Conservation (phyloP, 441 rosid species). For the Croton setiger region DNA sequence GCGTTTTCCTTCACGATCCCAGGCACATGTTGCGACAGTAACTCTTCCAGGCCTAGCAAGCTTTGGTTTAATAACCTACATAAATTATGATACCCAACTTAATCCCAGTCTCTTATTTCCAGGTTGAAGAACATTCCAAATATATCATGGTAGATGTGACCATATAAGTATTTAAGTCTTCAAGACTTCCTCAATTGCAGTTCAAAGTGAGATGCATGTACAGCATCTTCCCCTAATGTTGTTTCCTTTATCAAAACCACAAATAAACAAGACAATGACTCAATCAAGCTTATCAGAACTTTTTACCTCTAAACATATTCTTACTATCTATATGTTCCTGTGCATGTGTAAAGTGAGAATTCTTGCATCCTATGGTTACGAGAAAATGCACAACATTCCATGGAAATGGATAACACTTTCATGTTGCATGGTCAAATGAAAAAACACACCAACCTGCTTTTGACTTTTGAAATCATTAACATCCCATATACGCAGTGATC, state of each 20-base stretch:
- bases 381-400: neutral
- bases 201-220: neutral
- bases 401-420: neutral
- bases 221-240: neutral
- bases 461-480: conserved; percentile 94
- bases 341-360: neutral
- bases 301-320: neutral
- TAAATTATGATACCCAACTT: conserved; percentile 7
- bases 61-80: conserved; percentile 94
- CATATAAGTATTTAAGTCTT: neutral
- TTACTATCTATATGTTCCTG: too few relatives aligned
- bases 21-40: conserved; percentile 89
- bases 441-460: conserved; percentile 59
- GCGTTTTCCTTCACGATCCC: conserved; percentile 91
- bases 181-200: neutral
- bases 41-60: conserved; percentile 98
- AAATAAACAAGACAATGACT: neutral
- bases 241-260: neutral
- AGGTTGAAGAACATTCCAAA: conserved; percentile 1
- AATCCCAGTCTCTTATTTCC: neutral
- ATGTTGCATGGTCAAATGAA: neutral
- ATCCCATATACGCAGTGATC: conserved; percentile 96
- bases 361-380: neutral
- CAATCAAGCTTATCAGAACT: neutral
- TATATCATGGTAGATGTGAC: neutral